Conservation (phyloP, 2,329 filamentous ascomycete genomes). For the Cladosporium colombiae region DNA sequence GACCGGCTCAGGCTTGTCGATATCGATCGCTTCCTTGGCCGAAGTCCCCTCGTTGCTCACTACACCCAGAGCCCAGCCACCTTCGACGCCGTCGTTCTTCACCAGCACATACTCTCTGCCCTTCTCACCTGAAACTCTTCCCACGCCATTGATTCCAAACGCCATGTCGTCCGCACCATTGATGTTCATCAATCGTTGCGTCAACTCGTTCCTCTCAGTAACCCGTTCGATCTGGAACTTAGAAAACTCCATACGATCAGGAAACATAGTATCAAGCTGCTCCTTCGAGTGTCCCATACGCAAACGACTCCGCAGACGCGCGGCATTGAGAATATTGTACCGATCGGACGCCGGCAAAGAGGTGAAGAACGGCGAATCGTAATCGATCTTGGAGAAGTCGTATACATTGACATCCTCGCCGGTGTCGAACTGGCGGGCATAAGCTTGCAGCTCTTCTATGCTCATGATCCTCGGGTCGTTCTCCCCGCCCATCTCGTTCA, state of each 20-base stretch:
- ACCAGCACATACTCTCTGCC: conserved; percentile 94
- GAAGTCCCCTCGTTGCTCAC: conserved; percentile 81
- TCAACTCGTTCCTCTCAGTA: conserved; percentile 87
- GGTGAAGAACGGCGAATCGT: conserved; percentile 91
- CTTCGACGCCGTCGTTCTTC: conserved; percentile 91
- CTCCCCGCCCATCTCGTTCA: conserved; percentile 82
- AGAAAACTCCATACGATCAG: conserved; percentile 95
- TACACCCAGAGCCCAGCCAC: conserved; percentile 93
- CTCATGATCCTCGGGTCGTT: conserved; percentile 97
- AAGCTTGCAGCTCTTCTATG: conserved; percentile 88
- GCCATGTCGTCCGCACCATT: conserved; percentile 77
- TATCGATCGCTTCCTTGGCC: conserved; percentile 85
- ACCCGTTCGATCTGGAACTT: conserved; percentile 95
- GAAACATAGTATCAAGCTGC: conserved; percentile 94
- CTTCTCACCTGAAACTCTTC: conserved; percentile 77
- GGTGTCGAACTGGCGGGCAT: conserved; percentile 85
- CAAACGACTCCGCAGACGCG: conserved; percentile 79
- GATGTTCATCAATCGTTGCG: conserved; percentile 90
- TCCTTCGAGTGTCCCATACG: conserved; percentile 97
- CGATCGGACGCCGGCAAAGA: conserved; percentile 86
- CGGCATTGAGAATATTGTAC: conserved; percentile 97
- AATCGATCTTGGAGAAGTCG: conserved; percentile 98
- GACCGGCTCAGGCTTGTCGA: conserved; percentile 65
- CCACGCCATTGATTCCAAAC: conserved; percentile 56
- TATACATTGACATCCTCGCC: conserved; percentile 86